Conservation (phyloP, 2,329 filamentous ascomycete species). For the Sphaerulina vaccinii region DNA sequence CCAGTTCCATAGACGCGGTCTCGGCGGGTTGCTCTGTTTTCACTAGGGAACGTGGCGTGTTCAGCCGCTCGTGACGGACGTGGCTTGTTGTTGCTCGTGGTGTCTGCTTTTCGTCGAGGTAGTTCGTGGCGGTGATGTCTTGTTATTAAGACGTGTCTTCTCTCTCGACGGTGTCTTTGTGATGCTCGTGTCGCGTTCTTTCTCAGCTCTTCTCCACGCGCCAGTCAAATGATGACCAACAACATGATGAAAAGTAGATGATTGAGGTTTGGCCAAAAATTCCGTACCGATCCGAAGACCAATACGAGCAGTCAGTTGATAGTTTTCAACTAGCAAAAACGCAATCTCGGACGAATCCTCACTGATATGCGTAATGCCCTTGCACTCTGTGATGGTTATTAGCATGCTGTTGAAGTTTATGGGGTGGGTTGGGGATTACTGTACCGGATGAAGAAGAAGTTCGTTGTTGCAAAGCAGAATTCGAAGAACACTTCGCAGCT, state of each 20-base stretch:
- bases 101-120: too few species aligned
- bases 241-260: not conserved
- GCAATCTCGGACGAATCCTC: slow-evolving; percentile 83
- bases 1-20: too few species aligned
- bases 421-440: not conserved
- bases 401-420: slow-evolving; percentile 36
- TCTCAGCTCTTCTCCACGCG: not conserved
- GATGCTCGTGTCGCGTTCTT: not conserved
- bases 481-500: too few species aligned
- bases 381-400: slow-evolving; percentile 65
- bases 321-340: slow-evolving; percentile 93
- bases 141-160: too few species aligned
- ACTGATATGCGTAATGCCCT: slow-evolving; percentile 79
- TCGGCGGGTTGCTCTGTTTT: too few species aligned
- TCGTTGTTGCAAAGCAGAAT: too few species aligned
- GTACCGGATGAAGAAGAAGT: not conserved
- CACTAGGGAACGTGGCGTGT: too few species aligned
- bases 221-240: not conserved
- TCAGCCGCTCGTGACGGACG: too few species aligned
- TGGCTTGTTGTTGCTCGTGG: too few species aligned
- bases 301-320: slow-evolving; percentile 72
- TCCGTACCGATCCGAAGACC: slow-evolving; percentile 70
- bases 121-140: too few species aligned
- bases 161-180: too few species aligned
- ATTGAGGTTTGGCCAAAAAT: slow-evolving; percentile 62